Conservation (phyloP, 257 asterid species). For the Solanum etuberosum region DNA sequence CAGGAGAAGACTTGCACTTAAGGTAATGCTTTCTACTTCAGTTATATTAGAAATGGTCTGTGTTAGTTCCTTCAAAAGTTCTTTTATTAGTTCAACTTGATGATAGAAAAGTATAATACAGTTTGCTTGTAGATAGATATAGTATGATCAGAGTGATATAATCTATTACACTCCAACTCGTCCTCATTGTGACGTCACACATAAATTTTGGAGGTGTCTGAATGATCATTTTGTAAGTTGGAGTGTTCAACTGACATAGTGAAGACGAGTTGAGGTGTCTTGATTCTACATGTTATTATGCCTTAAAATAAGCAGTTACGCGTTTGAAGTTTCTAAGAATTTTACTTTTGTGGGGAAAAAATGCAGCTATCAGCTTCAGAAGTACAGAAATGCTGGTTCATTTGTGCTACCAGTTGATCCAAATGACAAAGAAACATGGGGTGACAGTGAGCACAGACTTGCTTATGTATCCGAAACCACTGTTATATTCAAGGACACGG, state of each 20-base stretch:
- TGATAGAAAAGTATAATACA: background rate
- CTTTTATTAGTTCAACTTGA: background rate
- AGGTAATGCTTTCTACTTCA: slow-evolving; percentile 35
- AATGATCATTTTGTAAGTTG: background rate
- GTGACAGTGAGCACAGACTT: slow-evolving; percentile 83
- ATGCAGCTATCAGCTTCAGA: slow-evolving; percentile 92
- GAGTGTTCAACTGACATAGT: background rate
- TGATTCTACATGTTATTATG: too few species aligned
- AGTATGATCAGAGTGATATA: background rate
- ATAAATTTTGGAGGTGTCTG: background rate
- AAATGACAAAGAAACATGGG: slow-evolving; percentile 92
- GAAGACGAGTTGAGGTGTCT: background rate
- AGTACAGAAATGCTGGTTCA: slow-evolving; percentile 84
- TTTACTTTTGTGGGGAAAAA: background rate
- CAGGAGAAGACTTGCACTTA: slow-evolving; percentile 91
- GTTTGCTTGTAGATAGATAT: background rate
- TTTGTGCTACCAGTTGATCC: slow-evolving; percentile 75
- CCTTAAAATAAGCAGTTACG: background rate
- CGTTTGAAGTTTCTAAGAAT: background rate
- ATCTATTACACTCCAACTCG: background rate
- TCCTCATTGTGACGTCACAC: background rate
- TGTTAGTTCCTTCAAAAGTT: background rate
- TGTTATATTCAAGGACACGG: slow-evolving; percentile 76
- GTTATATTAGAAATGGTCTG: background rate
- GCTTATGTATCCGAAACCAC: slow-evolving; percentile 95